A percentile compares a stretch with the other conserved stretches of the same genome.
Evolutionary conservation across 306 rosid species (phyloP).

Genomic region (Vicia villosa): DNA sequence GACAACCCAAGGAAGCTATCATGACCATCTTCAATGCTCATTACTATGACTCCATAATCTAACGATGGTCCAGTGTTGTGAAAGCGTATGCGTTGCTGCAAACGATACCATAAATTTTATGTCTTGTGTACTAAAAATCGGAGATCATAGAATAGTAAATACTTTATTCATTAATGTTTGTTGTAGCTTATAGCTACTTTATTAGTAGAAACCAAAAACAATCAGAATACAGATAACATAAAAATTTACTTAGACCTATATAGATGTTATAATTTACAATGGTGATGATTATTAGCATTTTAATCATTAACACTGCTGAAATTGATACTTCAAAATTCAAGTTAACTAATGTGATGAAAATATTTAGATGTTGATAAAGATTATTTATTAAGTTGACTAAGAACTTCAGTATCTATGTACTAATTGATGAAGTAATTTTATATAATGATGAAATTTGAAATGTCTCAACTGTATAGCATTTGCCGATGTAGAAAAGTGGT

Average conservation of each 20-base stretch:
- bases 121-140: too few species aligned
- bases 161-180: too few species aligned
- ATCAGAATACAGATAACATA: too few species aligned
- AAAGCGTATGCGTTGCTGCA: conserved; percentile 70
- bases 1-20: conserved; percentile 70
- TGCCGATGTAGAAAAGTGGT: too few species aligned
- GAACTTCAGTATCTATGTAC: too few species aligned
- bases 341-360: neutral
- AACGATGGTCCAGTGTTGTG: conserved; percentile 74
- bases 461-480: too few species aligned
- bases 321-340: neutral
- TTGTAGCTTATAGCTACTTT: too few species aligned
- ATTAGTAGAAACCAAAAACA: too few species aligned
- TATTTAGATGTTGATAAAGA: neutral
- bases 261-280: too few species aligned
- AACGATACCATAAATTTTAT: conserved; percentile 3
- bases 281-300: neutral
- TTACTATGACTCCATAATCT: conserved; percentile 68
- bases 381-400: neutral
- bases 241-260: neutral
- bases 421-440: too few species aligned
- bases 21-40: conserved; percentile 94
- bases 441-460: too few species aligned
- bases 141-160: too few species aligned
- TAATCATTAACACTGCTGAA: neutral